Conservation (phyloP, 768 basidiomycete genomes). For the Leccinum aurantiacum region DNA sequence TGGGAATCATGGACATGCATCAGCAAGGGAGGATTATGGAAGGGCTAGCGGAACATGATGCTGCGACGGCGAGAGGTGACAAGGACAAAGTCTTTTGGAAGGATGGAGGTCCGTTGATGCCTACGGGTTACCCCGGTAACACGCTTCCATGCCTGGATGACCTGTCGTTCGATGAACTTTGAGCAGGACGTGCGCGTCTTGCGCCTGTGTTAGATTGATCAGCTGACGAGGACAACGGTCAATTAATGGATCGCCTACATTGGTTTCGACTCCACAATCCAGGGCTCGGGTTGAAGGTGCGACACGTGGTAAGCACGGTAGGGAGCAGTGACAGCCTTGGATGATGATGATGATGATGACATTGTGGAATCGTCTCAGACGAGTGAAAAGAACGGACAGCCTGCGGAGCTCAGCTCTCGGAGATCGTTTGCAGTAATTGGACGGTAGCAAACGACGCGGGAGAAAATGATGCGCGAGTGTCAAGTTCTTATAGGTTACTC, state of each 20-base stretch:
- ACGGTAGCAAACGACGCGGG: constrained; percentile 2
- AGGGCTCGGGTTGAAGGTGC: constrained; percentile 20
- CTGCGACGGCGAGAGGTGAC: constrained; percentile 57
- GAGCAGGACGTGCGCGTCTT: constrained; percentile 35
- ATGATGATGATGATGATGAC: constrained; percentile 11
- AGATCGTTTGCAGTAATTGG: constrained; percentile 17
- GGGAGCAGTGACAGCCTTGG: constrained; percentile 7
- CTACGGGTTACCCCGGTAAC: constrained; percentile 55
- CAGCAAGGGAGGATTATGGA: neutral
- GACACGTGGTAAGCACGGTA: constrained; percentile 16
- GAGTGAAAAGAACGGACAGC: constrained; percentile 28
- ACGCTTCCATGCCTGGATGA: constrained; percentile 61
- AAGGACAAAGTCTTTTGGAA: constrained; percentile 62
- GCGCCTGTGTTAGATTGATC: constrained; percentile 13
- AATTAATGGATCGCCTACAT: constrained; percentile 16
- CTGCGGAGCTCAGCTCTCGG: constrained; percentile 18
- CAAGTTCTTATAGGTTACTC: constrained; percentile 19
- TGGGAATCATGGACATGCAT: constrained; percentile 16
- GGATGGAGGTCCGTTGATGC: constrained; percentile 49
- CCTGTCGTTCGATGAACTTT: constrained; percentile 56
- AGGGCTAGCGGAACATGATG: constrained; percentile 37
- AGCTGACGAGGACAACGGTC: neutral
- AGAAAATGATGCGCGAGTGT: neutral
- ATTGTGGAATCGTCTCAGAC: constrained; percentile 26
- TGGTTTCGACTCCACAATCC: constrained; percentile 27